Percentiles rank a stretch among this genome's conserved stretches.
phyloP scores from a whole-genome alignment of 2,329 filamentous ascomycete species.

The Geosmithia morbida region DNA sequence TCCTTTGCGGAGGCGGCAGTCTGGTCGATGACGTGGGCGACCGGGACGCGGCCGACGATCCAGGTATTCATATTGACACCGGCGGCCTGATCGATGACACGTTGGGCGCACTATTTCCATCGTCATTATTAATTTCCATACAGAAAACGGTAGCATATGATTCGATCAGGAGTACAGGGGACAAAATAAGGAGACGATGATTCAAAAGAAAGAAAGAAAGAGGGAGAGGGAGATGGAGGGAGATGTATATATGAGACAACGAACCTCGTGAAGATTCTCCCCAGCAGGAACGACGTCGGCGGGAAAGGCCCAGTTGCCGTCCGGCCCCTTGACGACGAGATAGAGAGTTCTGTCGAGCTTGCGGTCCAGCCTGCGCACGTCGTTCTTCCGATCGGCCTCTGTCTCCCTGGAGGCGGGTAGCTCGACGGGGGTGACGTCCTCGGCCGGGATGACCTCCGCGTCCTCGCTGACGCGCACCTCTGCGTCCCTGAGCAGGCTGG shows the following conservation, averaged over 20 bases:
- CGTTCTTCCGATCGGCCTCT: constrained; percentile 63
- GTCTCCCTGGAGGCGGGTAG: constrained; percentile 56
- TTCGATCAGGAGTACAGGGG: background rate
- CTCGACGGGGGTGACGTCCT: constrained; percentile 53
- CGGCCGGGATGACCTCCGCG: constrained; percentile 40
- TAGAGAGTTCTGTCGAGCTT: constrained; percentile 74
- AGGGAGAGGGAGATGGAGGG: background rate
- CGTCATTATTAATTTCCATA: too few relatives aligned
- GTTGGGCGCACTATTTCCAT: constrained; percentile 55
- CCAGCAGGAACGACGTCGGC: constrained; percentile 50
- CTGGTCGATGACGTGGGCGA: constrained; percentile 59
- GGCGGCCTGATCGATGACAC: constrained; percentile 61
- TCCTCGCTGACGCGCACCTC: constrained; percentile 47
- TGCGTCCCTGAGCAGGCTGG: constrained; percentile 61
- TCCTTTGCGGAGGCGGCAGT: constrained; percentile 28
- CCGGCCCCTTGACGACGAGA: constrained; percentile 61
- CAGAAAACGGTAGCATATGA: background rate
- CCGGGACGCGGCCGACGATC: constrained; percentile 81
- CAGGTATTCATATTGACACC: constrained; percentile 98
- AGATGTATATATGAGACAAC: constrained; percentile 16
- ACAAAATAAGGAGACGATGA: too few relatives aligned
- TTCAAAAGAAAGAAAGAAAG: background rate
- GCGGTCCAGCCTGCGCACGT: constrained; percentile 66
- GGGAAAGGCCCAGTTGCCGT: constrained; percentile 70
- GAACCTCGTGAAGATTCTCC: constrained; percentile 73